Conservation (phyloP, 176 grass and related monocot genomes). For the Lolium rigidum region DNA sequence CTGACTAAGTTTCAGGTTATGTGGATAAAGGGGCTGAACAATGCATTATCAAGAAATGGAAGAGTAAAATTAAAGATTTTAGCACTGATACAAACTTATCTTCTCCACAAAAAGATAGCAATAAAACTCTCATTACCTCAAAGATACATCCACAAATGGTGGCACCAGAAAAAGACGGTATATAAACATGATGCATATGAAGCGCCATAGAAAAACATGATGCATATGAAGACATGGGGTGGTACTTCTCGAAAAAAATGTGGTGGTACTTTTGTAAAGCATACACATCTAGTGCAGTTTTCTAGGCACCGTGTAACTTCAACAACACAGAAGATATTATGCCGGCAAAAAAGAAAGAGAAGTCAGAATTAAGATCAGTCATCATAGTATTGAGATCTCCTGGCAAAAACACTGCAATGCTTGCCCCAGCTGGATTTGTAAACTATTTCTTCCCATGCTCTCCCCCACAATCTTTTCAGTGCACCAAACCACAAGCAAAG, state of each 20-base stretch:
- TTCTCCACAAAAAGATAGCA: neutral
- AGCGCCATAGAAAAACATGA: too few species aligned
- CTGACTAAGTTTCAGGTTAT: neutral
- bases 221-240: too few species aligned
- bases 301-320: neutral
- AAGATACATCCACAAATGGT: neutral
- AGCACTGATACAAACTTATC: neutral
- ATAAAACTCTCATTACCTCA: neutral
- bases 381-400: constrained; percentile 47
- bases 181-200: too few species aligned
- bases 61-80: constrained; percentile 9
- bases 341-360: neutral
- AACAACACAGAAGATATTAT: neutral
- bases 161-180: neutral
- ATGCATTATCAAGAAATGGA: neutral
- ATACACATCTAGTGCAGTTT: neutral
- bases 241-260: neutral
- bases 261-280: neutral
- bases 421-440: constrained; percentile 44
- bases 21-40: neutral
- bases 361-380: constrained; percentile 36
- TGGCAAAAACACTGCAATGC: constrained; percentile 42
- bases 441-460: constrained; percentile 49
- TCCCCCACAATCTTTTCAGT: constrained; percentile 47
- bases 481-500: constrained; percentile 58